phyloP scores from a whole-genome alignment of 495 filamentous ascomycete species.

The Daldinia bambusicola region DNA sequence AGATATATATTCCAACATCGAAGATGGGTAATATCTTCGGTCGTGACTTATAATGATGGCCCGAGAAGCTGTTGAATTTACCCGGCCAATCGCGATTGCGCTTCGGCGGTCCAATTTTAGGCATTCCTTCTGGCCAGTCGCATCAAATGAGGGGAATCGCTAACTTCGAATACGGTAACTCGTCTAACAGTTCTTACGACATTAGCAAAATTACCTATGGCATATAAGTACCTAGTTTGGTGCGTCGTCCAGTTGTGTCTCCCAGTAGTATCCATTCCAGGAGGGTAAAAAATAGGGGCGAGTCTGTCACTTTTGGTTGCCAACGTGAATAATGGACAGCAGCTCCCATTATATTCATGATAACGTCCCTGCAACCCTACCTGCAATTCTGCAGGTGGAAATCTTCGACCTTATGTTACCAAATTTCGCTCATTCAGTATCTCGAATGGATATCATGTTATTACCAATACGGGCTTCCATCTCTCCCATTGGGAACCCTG shows the following conservation, averaged over 20 bases:
- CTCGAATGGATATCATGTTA: too few relatives aligned
- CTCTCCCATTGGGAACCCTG: too few relatives aligned
- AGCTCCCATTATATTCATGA: too few relatives aligned
- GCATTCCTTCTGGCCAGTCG: neutral
- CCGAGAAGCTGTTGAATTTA: constrained; percentile 37
- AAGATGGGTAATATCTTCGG: constrained; percentile 17
- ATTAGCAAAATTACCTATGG: neutral
- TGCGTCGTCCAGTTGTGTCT: neutral
- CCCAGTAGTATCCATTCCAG: too few relatives aligned
- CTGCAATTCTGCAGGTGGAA: too few relatives aligned
- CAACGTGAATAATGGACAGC: too few relatives aligned
- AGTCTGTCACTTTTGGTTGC: too few relatives aligned
- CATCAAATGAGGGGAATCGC: neutral
- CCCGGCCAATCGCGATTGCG: constrained; percentile 26
- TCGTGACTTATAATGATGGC: constrained; percentile 23
- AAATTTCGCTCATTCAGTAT: too few relatives aligned
- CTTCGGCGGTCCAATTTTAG: constrained; percentile 19
- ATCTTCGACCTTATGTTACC: too few relatives aligned
- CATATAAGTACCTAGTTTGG: neutral
- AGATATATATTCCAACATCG: neutral
- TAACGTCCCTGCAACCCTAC: too few relatives aligned
- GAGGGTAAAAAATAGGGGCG: too few relatives aligned
- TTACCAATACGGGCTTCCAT: too few relatives aligned
- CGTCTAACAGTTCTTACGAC: neutral
- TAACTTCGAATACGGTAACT: neutral